Evolutionary conservation across 2,329 filamentous ascomycete genomes (phyloP), one percentile per base, ranked within the genome.

Genomic region (Fusarium verrucosum): DNA sequence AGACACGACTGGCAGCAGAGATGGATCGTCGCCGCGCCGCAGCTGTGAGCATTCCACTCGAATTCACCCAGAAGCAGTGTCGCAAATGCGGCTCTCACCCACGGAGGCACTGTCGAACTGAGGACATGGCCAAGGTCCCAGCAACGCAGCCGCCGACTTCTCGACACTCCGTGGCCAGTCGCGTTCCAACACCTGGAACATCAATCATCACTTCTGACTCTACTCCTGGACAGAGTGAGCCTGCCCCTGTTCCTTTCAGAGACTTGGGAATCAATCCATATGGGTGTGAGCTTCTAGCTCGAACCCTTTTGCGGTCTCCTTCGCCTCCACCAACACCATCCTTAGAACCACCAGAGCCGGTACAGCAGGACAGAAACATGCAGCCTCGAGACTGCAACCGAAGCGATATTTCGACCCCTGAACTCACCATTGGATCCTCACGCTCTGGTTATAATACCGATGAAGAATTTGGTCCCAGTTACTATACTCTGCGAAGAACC

Each of bases 21-120:
- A 43, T 45, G 14, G 17, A 20, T 20, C 40, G 45, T 19, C 50
- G 58, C 10, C 35, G 20, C 26, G 16, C 28, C 16, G 47, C 22
- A 35, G 35, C 26, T 22, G 38, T 56, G n/a, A 47, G 50, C 32
- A 46, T 61, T 23, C 47, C 58, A 35, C 54, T 60, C n/a, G 35
- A 9, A 10, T 61, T 51, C 20, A 30, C 47, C 22, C 14, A 30
- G 13, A 63, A 58, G 46, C 63, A 66, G 49, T 70, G 60, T 37
- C 45, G 40, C n/a, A 59, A 45, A 35, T 66, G 66, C 37, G 68
- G 58, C 30, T 55, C 36, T 30, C 68, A 67, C 19, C 46, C 54
- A 9, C 41, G 49, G 22, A 56, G 55, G 32, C 35, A 26, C 22
- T 70, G 66, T 42, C 54, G 40, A n/a, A 38, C 30, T 14, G 55